Base-by-base conservation (phyloP, 768 basidiomycete genomes). In the Dioszegia aurantiaca region DNA sequence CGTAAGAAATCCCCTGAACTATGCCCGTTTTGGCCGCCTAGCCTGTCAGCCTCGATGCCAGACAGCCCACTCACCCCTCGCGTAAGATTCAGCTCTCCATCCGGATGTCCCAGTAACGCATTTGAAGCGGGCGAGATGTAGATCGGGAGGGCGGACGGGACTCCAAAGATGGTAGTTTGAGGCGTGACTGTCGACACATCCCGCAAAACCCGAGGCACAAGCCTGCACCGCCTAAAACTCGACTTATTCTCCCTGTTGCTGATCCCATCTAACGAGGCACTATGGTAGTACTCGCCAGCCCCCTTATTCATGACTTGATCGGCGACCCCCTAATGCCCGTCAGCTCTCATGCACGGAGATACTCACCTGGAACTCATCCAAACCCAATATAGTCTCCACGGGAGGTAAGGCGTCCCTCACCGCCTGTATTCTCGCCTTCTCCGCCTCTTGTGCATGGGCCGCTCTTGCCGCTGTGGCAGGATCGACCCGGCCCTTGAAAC, bases 21-120 rank as follows among this genome's bases (percentile, higher is more conserved):
- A 78, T 64, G 8, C 72, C 72, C 4, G 72, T 69, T 49, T 72
- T 73, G 6, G 75, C 77, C 1, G 70, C 68, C 40, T 75, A 16
- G 2, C 53, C 24, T 33, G 14, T 67, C 70, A 56, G 58, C 59
- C 19, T 4, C 17, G 12, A 16, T 27, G 23, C 14, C 17, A 19
- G 0, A 8, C 16, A 21, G 17, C 10, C 14, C 14, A 61, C 69
- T 61, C 42, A 71, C 72, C 3, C 68, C 75, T 61, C 75, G 60
- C 2, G 68, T 69, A 17, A 76, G 85, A 73, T 91, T 93, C 36
- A 70, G 56, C 51, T 76, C 73, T 16, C 72, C 72, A 37, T 73
- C 69, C 4, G 91, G 91, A 73, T 97, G 92, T 0, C 91, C 92
- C 0, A 92, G 79, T n/a, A 79, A 59, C 0, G 78, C 79, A 66